Evolutionary conservation across 2,329 filamentous ascomycete species (phyloP), one percentile per base, ranked within the genome.

Genomic region (Chaetomiaceae sp.): DNA sequence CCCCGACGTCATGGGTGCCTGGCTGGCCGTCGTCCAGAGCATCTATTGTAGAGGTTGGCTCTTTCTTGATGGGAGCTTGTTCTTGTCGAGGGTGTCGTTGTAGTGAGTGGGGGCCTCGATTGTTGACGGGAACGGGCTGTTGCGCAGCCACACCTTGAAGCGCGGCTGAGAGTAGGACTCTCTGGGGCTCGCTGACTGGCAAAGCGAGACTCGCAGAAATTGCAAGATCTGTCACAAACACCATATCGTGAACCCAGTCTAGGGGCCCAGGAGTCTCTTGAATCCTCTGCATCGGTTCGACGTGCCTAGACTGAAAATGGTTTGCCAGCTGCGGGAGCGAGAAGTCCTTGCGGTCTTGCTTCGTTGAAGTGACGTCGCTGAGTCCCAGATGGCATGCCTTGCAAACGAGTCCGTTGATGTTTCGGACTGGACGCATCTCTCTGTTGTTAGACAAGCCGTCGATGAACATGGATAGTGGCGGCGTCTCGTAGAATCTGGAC

Each of bases 241-340:
- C 63, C 75, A 78, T 78, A 34, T 75, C 68, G 5, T 64, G 60
- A 17, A 67, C 64, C 75, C 76, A 79, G 55, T 77, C 68, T 31
- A 69, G 51, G 13, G 60, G 53, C 7, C 58, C 53, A n/a, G 57
- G 45, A 39, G 51, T 57, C 41, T 48, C 60, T 38, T 56, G 47
- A 16, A 19, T 13, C 14, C 31, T 25, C 50, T 55, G 56, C 31
- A 60, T 58, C 12, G 62, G 62, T 43, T 68, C 62, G 17, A 69
- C 48, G 55, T 77, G 75, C 17, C 62, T 63, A 42, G 61, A 60
- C 34, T 81, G 76, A 50, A 82, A 81, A 56, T 83, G 77, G 50
- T 75, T 78, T 54, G 79, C 76, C 50, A 87, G 75, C 46, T 78
- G 75, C 23, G 81, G 74, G 14, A 86, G 68, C n/a, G 77, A 79